Base-by-base conservation (phyloP, 805 yeast genomes). In the Geotrichum ghanense region DNA sequence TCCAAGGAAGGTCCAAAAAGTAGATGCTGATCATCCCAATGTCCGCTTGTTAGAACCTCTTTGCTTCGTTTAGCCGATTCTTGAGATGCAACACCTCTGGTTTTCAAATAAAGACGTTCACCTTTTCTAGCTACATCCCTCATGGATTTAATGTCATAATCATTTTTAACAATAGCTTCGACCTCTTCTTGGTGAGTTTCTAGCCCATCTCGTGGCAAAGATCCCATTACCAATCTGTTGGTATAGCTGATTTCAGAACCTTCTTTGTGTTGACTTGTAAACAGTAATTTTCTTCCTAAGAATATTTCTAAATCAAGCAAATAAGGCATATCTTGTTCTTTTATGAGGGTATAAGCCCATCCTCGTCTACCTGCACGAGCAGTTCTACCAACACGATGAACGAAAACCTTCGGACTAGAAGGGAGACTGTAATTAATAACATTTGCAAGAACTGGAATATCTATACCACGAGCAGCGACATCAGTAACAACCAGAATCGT, bases 301-400 rank as follows among this genome's bases (percentile, higher is more conserved):
- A 92, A 90, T 41, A 92, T 54, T 61, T 92, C 97, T 56, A 92
- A 71, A 64, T 92, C 99, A 44, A 90, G 71, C 45, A 92, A 65
- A 56, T 90, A 92, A 9, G 98, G 95, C 48, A 90, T 66, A 62
- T 92, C 99, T 47, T 77, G 72, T 53, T 88, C 95, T 48, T 79
- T 73, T 5, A 89, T 82, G 50, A 92, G 77, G 2, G 96, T 82
- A 62, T 85, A 92, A 0, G 98, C 99, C 95, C 97, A 88, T 60
- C 99, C 99, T 56, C 75, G 79, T 62, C 87, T 83, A 62, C 99
- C 99, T 6, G 98, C 98, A 74, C 99, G 83, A 9, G 98, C 99
- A 42, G 99, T 92, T 74, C 99, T 81, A 64, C 99, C 99, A 42
- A 92, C 97, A 68, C 99, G 79, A 67, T 92, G 99, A 47, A 92